Evolutionary conservation across 2,329 filamentous ascomycete species (phyloP), one percentile per base, ranked within the genome.

Genomic region (Penicillium sclerotiorum): DNA sequence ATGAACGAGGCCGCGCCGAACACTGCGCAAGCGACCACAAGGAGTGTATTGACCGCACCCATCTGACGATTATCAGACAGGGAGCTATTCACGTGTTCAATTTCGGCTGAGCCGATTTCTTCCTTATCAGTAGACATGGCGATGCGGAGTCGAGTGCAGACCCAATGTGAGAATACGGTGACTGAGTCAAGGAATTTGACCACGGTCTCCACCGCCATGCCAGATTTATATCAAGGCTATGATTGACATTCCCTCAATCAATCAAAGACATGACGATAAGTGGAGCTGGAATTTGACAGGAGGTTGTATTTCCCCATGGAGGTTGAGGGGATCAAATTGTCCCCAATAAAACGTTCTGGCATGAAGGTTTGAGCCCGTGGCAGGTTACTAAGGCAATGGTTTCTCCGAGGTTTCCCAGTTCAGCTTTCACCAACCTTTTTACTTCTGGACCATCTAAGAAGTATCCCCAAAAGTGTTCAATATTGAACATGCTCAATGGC

Each of bases 1-100:
- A 68, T 45, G 30, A 68, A 66, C 8, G 65, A 66, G 1, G 65
- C 64, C 4, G 65, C 62, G 11, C 62, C 61, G 45, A 67, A 66
- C 7, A 64, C 56, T 12, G 57, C 45, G 46, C 66, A 68, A 3
- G 58, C 57, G 8, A 67, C 52, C 11, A 68, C 49, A 20, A 68
- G 50, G 8, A 57, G 55, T 8, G 47, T 20, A 51, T 68, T 68
- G 41, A 66, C 48, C 5, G 59, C 53, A 8, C 54, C 38, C 41
- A 62, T 57, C 11, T 53, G 45, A 3, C 30, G 28, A 32, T 13
- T 42, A 4, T 23, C 5, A 2, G 42, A 18, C 21, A 20, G 51
- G 8, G 42, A 25, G 21, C 25, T 48, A 36, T 55, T 50, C 5
- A 66, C 40, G 45, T 62, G 58, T 43, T 64, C 57, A n/a, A 59